A percentile compares a stretch with the other conserved stretches of the same genome.
Evolutionary conservation across 495 filamentous ascomycete genomes (phyloP).

Genomic region (Endocarpon pusillum): DNA sequence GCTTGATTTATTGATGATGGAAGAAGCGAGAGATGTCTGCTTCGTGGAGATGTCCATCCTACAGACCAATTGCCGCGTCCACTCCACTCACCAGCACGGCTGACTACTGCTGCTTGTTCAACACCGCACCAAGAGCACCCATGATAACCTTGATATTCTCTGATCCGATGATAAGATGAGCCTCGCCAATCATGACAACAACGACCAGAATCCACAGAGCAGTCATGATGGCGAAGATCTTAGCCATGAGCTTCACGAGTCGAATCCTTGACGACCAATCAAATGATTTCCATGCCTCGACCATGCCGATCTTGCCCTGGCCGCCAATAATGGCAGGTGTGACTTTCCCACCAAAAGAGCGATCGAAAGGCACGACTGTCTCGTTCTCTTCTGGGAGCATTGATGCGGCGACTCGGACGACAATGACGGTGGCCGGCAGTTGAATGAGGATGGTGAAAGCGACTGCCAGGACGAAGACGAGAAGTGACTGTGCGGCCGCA

Average conservation of each 20-base stretch:
- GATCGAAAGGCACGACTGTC: slow-evolving; percentile 62
- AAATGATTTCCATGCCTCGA: slow-evolving; percentile 58
- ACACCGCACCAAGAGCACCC: too few relatives aligned
- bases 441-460: slow-evolving; percentile 28
- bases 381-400: slow-evolving; percentile 52
- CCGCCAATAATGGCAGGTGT: slow-evolving; percentile 47
- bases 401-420: slow-evolving; percentile 54
- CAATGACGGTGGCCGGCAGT: slow-evolving; percentile 44
- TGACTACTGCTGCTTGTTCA: too few relatives aligned
- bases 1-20: too few relatives aligned
- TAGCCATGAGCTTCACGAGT: slow-evolving; percentile 48
- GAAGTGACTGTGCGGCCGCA: slow-evolving; percentile 4
- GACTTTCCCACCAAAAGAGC: slow-evolving; percentile 44
- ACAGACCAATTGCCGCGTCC: too few relatives aligned
- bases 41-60: too few relatives aligned
- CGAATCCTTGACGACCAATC: slow-evolving; percentile 45
- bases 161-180: slow-evolving; percentile 18
- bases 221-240: slow-evolving; percentile 37
- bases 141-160: too few relatives aligned
- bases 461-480: slow-evolving; percentile 20
- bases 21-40: too few relatives aligned
- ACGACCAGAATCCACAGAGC: slow-evolving; percentile 18
- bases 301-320: slow-evolving; percentile 45
- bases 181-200: slow-evolving; percentile 18
- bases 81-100: too few relatives aligned